These are phyloP conservation scores for Apium graveolens DNA, from an alignment of 129 eudicot genomes.

Conservation along the genomic window DNA sequence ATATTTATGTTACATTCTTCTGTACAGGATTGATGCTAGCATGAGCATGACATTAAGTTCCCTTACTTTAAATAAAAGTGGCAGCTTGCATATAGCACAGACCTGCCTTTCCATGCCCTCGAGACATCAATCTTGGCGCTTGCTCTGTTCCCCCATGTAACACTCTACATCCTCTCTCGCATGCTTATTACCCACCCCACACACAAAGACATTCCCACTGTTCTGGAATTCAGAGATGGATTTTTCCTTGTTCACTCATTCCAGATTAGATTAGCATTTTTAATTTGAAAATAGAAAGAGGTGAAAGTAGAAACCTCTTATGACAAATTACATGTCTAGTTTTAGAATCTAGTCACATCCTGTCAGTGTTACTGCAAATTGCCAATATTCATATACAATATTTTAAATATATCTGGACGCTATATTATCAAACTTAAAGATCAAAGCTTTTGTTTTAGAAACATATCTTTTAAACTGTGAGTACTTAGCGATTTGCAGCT, in stretches of 20 bases:
- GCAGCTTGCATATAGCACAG: neutral
- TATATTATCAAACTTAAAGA: neutral
- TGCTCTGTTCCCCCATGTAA: constrained; percentile 1
- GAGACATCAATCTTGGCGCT: neutral
- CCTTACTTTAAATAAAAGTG: neutral
- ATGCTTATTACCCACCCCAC: neutral
- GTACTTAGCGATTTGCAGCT: neutral
- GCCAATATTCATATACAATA: too few relatives aligned
- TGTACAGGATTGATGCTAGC: constrained; percentile 13
- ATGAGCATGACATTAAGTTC: neutral
- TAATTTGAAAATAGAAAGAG: neutral
- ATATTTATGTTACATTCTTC: neutral
- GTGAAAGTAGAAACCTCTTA: too few relatives aligned
- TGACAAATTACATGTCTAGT: too few relatives aligned
- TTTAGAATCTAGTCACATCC: too few relatives aligned
- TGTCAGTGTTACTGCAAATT: neutral
- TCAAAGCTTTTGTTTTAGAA: neutral
- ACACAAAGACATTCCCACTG: neutral
- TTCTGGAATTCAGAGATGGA: too few relatives aligned
- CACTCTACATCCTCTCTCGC: neutral
- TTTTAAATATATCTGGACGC: too few relatives aligned
- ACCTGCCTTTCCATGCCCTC: constrained; percentile 9
- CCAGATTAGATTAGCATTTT: neutral
- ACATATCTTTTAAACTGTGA: neutral
- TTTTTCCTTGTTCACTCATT: neutral